phyloP scores from a whole-genome alignment of 345 rosid genomes.

The Bruguiera sexangula region DNA sequence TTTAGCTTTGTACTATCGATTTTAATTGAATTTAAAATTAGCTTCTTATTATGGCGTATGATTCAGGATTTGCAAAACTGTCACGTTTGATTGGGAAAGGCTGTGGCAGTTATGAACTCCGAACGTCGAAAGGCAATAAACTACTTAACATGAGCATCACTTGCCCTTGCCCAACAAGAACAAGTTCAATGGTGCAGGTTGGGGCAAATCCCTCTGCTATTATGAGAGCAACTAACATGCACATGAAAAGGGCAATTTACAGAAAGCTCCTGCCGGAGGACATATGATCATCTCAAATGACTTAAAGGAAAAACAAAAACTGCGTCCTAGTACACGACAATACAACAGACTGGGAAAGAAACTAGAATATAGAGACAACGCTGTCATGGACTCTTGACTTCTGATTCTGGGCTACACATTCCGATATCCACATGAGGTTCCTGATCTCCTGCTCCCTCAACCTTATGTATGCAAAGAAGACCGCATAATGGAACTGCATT shows the following conservation, averaged over 20 bases:
- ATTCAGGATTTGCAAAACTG: too few relatives aligned
- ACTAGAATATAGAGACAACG: constrained; percentile 85
- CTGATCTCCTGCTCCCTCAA: constrained; percentile 98
- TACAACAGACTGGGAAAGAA: not conserved
- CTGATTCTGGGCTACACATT: constrained; percentile 98
- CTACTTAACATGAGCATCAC: not conserved
- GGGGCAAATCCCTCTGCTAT: too few relatives aligned
- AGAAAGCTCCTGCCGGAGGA: too few relatives aligned
- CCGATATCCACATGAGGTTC: constrained; percentile 97
- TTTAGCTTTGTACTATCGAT: too few relatives aligned
- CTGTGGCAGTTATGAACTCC: not conserved
- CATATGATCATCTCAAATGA: constrained; percentile 1
- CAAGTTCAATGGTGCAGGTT: too few relatives aligned
- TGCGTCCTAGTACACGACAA: not conserved
- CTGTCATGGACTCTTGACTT: constrained; percentile 98
- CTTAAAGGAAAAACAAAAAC: not conserved
- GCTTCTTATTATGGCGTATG: too few relatives aligned
- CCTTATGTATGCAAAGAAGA: constrained; percentile 95
- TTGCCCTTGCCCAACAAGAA: not conserved
- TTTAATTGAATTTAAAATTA: too few relatives aligned
- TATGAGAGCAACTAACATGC: too few relatives aligned
- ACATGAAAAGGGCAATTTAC: too few relatives aligned
- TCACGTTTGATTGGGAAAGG: too few relatives aligned
- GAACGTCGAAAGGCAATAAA: too few relatives aligned
- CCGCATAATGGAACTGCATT: constrained; percentile 86